phyloP scores from a whole-genome alignment of 2,329 filamentous ascomycete species.

The Dothideomycetes sp. region DNA sequence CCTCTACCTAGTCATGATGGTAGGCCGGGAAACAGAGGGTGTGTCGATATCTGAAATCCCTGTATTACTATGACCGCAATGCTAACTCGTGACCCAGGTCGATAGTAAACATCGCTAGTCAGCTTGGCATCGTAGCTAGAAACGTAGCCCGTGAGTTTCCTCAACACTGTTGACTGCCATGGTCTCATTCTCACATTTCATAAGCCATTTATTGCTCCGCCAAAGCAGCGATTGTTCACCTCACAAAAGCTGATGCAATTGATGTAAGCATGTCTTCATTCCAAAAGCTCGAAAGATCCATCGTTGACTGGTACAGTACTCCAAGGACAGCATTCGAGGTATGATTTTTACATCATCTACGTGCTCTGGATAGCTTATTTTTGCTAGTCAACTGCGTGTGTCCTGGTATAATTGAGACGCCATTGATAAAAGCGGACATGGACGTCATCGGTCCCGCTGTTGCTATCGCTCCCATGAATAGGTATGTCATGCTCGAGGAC shows the following conservation, averaged over 20 bases:
- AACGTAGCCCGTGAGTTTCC: conserved; percentile 28
- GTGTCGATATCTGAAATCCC: conserved; percentile 3
- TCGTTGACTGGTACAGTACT: conserved; percentile 24
- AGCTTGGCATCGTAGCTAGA: conserved; percentile 32
- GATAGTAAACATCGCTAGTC: conserved; percentile 36
- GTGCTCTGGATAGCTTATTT: background rate
- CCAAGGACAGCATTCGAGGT: conserved; percentile 31
- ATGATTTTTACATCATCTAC: background rate
- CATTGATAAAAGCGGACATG: conserved; percentile 31
- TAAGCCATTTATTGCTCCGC: conserved; percentile 35
- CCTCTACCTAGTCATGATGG: conserved; percentile 33
- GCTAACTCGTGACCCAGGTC: background rate
- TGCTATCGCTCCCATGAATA: conserved; percentile 18
- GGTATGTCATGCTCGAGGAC: conserved; percentile 21
- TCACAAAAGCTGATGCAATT: conserved; percentile 39
- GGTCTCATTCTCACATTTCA: background rate
- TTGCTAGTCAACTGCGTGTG: conserved; percentile 35
- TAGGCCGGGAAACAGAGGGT: conserved; percentile 27
- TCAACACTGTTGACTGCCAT: too few relatives aligned
- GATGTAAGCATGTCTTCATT: conserved; percentile 22
- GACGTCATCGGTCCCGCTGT: conserved; percentile 18
- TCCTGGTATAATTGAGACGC: conserved; percentile 36
- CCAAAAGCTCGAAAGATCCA: background rate
- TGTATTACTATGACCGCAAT: background rate
- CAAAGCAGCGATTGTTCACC: conserved; percentile 34